A percentile compares a stretch with the other conserved stretches of the same genome.
phyloP scores from a whole-genome alignment of 345 rosid species.

The Fremontodendron californicum region DNA sequence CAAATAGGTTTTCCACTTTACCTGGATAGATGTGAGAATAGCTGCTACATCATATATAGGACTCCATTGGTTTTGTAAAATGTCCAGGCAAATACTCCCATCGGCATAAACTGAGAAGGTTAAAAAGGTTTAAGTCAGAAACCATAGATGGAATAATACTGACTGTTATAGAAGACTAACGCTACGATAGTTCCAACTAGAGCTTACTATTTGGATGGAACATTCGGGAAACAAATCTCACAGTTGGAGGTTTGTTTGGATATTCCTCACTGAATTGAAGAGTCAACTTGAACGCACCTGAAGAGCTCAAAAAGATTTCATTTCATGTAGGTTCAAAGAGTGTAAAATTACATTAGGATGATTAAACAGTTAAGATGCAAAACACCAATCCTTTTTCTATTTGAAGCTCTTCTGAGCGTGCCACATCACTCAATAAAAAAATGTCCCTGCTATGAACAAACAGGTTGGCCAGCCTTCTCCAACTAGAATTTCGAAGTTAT shows the following conservation, averaged over 20 bases:
- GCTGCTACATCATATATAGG: constrained; percentile 85
- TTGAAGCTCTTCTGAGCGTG: neutral
- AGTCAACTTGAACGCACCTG: constrained; percentile 71
- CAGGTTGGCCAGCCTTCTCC: neutral
- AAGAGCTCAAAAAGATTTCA: constrained; percentile 2
- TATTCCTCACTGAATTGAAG: constrained; percentile 72
- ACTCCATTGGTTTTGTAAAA: constrained; percentile 83
- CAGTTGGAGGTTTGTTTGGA: constrained; percentile 77
- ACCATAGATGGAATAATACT: neutral
- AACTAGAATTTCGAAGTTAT: neutral
- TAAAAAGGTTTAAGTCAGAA: neutral
- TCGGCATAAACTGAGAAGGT: constrained; percentile 59
- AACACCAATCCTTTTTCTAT: neutral
- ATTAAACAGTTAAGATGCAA: neutral
- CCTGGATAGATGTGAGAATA: constrained; percentile 81
- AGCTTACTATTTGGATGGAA: constrained; percentile 81
- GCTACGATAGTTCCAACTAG: neutral
- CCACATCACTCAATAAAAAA: neutral
- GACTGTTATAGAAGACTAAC: neutral
- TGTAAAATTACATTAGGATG: neutral
- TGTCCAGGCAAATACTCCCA: constrained; percentile 83
- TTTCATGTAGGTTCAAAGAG: neutral
- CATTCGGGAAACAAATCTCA: constrained; percentile 78
- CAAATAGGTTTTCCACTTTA: constrained; percentile 7
- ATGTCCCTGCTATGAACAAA: neutral